A percentile compares a stretch with the other conserved stretches of the same genome.
These are phyloP conservation scores for Leptosphaerulina australis DNA, from an alignment of 2,329 filamentous ascomycete genomes.

Conservation along the genomic window DNA sequence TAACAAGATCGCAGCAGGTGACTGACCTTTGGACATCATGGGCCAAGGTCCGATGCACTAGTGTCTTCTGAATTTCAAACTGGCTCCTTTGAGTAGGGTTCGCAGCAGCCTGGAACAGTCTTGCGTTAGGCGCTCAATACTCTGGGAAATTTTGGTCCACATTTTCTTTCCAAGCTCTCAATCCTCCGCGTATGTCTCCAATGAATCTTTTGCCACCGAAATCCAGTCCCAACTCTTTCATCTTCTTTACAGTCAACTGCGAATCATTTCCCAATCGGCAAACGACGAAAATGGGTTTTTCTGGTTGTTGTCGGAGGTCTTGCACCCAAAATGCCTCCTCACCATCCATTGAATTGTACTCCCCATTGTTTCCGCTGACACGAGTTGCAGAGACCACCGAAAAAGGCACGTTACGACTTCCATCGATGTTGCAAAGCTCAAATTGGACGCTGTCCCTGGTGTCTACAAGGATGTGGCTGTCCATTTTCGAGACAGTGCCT, in stretches of 20 bases:
- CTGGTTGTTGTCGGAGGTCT: conserved; percentile 32
- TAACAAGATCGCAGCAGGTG: no score
- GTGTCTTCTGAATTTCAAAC: no score
- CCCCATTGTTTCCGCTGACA: not conserved
- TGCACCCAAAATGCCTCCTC: conserved; percentile 38
- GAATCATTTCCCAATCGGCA: conserved; percentile 81
- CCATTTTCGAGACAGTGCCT: conserved; percentile 34
- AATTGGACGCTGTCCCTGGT: conserved; percentile 86
- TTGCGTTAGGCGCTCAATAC: conserved; percentile 58
- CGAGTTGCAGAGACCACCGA: conserved; percentile 55
- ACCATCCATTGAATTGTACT: conserved; percentile 9
- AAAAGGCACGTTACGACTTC: conserved; percentile 77
- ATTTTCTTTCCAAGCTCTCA: conserved; percentile 72
- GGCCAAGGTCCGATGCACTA: no score
- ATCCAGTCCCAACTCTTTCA: conserved; percentile 67
- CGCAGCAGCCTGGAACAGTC: no score
- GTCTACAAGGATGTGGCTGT: conserved; percentile 71
- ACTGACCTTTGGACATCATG: no score
- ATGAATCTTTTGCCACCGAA: conserved; percentile 63
- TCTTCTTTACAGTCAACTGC: conserved; percentile 68
- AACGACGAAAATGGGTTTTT: conserved; percentile 69
- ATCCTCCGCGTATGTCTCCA: conserved; percentile 73
- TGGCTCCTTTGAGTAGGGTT: no score
- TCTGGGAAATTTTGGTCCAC: conserved; percentile 67
- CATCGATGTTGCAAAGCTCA: conserved; percentile 75